Percentiles rank a stretch among this genome's conserved stretches.
Conservation (phyloP, 768 basidiomycete genomes). For the Sporobolomyces roseus region DNA sequence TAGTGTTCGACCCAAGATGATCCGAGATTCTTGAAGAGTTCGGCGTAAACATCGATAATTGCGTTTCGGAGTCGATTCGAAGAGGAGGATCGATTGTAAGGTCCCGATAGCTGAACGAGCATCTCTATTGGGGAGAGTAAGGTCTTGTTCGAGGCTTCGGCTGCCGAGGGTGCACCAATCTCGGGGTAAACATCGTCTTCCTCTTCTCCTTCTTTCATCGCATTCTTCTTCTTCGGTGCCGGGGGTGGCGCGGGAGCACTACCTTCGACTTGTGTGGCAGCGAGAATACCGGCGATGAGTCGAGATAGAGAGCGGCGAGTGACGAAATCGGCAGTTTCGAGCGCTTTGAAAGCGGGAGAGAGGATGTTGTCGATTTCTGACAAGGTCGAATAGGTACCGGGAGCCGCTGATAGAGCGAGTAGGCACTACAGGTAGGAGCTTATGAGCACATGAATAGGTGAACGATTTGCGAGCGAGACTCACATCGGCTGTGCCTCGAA, state of each 20-base stretch:
- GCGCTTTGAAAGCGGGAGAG: conserved; percentile 61
- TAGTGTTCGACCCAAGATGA: conserved; percentile 72
- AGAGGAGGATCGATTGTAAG: conserved; percentile 70
- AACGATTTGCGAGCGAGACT: conserved; percentile 19
- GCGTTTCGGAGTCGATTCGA: conserved; percentile 73
- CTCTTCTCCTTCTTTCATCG: conserved; percentile 49
- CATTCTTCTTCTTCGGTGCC: conserved; percentile 59
- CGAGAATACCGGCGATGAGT: conserved; percentile 76
- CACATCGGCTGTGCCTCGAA: conserved; percentile 77
- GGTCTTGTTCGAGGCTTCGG: conserved; percentile 61
- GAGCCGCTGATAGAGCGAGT: conserved; percentile 53
- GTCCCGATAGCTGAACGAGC: conserved; percentile 70
- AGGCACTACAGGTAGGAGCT: background rate
- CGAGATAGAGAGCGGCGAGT: conserved; percentile 75
- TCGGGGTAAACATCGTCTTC: conserved; percentile 59
- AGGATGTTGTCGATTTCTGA: conserved; percentile 75
- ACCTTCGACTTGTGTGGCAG: conserved; percentile 71
- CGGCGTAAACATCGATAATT: conserved; percentile 81
- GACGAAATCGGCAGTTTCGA: conserved; percentile 77
- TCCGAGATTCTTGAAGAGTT: conserved; percentile 71
- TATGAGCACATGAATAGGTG: background rate
- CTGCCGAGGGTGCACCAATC: conserved; percentile 52
- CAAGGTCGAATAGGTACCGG: conserved; percentile 54
- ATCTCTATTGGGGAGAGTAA: conserved; percentile 73
- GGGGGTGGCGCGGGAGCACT: conserved; percentile 51